These are phyloP conservation scores for Neofusicoccum umdonicola DNA, from an alignment of 2,329 filamentous ascomycete genomes.

Conservation along the genomic window DNA sequence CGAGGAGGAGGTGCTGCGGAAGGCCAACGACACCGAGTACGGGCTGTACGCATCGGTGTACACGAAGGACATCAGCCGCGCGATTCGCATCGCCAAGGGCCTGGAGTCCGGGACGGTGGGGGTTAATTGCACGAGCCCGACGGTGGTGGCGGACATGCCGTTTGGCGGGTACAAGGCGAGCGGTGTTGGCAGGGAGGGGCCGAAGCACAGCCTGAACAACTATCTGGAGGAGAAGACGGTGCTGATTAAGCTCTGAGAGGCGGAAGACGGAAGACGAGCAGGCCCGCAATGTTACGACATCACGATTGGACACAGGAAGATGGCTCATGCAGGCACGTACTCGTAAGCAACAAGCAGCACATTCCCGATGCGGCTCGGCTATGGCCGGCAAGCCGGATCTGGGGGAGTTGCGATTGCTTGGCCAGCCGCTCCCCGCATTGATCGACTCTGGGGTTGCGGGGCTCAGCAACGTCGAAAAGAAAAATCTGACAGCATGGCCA, in stretches of 20 bases:
- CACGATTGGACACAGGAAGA: background rate
- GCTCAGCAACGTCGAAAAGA: background rate
- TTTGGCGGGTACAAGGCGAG: constrained; percentile 43
- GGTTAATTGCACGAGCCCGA: constrained; percentile 40
- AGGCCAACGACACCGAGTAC: constrained; percentile 39
- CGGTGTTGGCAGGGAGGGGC: constrained; percentile 36
- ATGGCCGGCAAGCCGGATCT: too few species aligned
- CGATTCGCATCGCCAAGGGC: constrained; percentile 39
- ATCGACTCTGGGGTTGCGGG: background rate
- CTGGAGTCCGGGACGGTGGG: constrained; percentile 42
- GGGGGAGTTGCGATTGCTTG: too few species aligned
- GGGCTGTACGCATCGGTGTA: constrained; percentile 39
- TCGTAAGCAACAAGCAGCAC: background rate
- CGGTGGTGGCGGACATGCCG: constrained; percentile 34
- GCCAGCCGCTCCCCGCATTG: background rate
- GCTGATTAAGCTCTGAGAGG: constrained; percentile 25
- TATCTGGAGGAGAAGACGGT: constrained; percentile 36
- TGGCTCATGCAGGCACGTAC: background rate
- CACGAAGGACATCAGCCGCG: constrained; percentile 37
- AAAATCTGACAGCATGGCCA: background rate
- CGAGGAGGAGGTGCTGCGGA: constrained; percentile 34
- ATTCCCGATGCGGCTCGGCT: background rate
- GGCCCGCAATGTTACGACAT: background rate
- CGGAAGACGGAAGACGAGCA: too few species aligned
- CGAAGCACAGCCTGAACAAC: constrained; percentile 31